A percentile compares a stretch with the other conserved stretches of the same genome.
Conservation (phyloP, 2,329 filamentous ascomycete genomes). For the Trichoderma hamatum region DNA sequence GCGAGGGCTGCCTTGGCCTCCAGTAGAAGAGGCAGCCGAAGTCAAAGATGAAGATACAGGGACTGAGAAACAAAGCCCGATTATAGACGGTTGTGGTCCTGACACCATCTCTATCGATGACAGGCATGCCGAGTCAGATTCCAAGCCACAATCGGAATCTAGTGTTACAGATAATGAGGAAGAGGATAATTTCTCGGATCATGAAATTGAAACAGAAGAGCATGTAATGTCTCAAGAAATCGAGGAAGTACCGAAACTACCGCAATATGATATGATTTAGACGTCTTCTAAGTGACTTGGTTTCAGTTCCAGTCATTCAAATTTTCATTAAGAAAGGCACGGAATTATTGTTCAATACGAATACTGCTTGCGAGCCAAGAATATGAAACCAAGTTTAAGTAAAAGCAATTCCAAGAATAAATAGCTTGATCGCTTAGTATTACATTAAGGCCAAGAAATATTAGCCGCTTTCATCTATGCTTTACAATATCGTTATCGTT, state of each 20-base stretch:
- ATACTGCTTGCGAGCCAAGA: background rate
- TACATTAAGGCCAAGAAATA: slow-evolving; percentile 16
- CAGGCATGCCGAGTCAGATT: background rate
- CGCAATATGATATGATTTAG: background rate
- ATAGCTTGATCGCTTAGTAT: background rate
- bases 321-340: background rate
- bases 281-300: background rate
- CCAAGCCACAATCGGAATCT: background rate
- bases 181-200: background rate
- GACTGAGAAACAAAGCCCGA: background rate
- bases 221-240: background rate
- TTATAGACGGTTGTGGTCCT: too few relatives aligned
- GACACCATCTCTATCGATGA: background rate
- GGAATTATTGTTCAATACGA: background rate
- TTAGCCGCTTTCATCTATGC: slow-evolving; percentile 19
- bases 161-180: background rate
- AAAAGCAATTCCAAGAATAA: background rate
- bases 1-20: slow-evolving; percentile 36
- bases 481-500: slow-evolving; percentile 7
- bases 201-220: background rate
- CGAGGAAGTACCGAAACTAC: background rate
- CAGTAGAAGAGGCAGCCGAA: slow-evolving; percentile 18
- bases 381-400: background rate
- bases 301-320: background rate
- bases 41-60: background rate